These are phyloP conservation scores for Penicillium subrubescens DNA, from an alignment of 495 filamentous ascomycete species.

Conservation along the genomic window DNA sequence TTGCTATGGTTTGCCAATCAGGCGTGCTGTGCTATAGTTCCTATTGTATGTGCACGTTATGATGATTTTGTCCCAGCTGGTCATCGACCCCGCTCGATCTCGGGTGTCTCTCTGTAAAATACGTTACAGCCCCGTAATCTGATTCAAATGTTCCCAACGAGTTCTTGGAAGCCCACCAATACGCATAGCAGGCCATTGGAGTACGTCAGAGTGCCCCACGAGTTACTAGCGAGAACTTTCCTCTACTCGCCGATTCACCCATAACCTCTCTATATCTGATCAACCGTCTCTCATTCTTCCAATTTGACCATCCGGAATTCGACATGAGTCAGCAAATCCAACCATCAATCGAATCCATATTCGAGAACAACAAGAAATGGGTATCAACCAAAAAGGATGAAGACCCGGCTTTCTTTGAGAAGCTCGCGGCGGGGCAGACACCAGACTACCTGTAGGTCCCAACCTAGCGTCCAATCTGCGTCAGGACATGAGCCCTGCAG, in stretches of 20 bases:
- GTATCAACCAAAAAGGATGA: constrained; percentile 57
- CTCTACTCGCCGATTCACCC: not conserved
- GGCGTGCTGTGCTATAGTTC: not conserved
- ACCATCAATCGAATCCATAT: constrained; percentile 30
- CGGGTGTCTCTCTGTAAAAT: not conserved
- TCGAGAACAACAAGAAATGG: constrained; percentile 65
- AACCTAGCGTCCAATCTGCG: not conserved
- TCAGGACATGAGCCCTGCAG: not conserved
- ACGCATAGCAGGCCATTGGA: not conserved
- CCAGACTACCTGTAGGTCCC: constrained; percentile 71
- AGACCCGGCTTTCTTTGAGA: constrained; percentile 70
- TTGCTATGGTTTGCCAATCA: too few species aligned
- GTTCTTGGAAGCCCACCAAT: not conserved
- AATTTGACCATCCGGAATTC: not conserved
- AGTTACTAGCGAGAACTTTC: not conserved
- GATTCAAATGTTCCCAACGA: not conserved
- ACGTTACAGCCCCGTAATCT: not conserved
- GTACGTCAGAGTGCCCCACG: not conserved
- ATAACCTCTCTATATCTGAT: not conserved
- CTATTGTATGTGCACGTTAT: not conserved
- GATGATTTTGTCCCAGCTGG: not conserved
- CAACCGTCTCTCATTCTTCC: not conserved
- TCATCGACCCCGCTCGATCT: not conserved
- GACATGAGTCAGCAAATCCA: constrained; percentile 15
- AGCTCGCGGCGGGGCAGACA: constrained; percentile 63